phyloP scores from a whole-genome alignment of 768 basidiomycete species.

The Paxillus rubicundulus region DNA sequence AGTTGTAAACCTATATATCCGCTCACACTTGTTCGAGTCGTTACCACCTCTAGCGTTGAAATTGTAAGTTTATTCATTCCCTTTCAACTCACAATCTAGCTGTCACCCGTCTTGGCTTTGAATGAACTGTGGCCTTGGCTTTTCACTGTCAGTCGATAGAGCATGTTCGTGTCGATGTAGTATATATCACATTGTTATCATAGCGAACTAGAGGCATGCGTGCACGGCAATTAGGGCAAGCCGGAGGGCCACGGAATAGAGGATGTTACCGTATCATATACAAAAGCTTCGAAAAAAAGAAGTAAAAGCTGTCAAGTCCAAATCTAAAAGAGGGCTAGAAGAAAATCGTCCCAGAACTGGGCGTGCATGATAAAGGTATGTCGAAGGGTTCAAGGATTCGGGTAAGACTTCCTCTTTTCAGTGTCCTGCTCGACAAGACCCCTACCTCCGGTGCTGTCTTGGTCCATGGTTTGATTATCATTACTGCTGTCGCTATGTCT shows the following conservation, averaged over 20 bases:
- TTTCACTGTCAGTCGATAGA: neutral
- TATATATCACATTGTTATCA: slow-evolving; percentile 27
- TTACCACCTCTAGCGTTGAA: neutral
- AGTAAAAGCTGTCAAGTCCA: slow-evolving; percentile 20
- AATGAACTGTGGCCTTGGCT: neutral
- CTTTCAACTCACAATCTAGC: neutral
- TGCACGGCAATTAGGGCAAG: slow-evolving; percentile 7
- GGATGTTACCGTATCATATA: slow-evolving; percentile 20
- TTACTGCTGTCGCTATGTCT: slow-evolving; percentile 13
- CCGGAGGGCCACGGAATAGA: slow-evolving; percentile 11
- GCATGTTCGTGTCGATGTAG: slow-evolving; percentile 2
- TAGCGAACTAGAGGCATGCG: slow-evolving; percentile 16
- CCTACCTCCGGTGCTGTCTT: neutral
- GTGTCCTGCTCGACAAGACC: slow-evolving; percentile 4
- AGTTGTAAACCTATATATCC: slow-evolving; percentile 21
- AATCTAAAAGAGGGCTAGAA: slow-evolving; percentile 21
- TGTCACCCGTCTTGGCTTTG: neutral
- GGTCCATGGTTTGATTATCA: neutral
- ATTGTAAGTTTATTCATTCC: no score
- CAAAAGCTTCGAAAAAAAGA: slow-evolving; percentile 13
- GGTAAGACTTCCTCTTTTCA: neutral
- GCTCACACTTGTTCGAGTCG: slow-evolving; percentile 15
- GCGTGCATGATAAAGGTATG: slow-evolving; percentile 18
- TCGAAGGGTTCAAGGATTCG: slow-evolving; percentile 13
- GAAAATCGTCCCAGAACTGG: slow-evolving; percentile 20